Percentiles rank a stretch among this genome's conserved stretches.
These are phyloP conservation scores for Ogataea ganodermae DNA, from an alignment of 805 yeast species.

Conservation along the genomic window DNA sequence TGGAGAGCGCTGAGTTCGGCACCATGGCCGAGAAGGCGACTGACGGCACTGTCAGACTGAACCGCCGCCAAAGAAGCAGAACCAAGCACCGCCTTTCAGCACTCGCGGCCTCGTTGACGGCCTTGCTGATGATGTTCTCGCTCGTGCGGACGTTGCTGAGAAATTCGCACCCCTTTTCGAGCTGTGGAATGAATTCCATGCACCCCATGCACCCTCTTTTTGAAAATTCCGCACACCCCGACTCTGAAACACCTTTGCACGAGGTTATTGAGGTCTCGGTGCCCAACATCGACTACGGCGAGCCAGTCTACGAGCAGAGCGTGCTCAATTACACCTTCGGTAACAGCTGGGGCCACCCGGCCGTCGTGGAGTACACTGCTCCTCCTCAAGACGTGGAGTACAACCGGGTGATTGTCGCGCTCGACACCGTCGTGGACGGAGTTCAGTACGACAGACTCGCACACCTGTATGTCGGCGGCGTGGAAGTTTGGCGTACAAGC, in stretches of 20 bases:
- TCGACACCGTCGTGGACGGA: conserved; percentile 56
- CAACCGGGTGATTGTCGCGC: conserved; percentile 54
- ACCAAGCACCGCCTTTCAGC: too few relatives aligned
- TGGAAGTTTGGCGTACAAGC: conserved; percentile 80
- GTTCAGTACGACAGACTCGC: conserved; percentile 68
- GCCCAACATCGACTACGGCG: conserved; percentile 33
- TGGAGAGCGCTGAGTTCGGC: background rate
- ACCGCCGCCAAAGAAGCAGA: too few relatives aligned
- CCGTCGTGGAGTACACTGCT: conserved; percentile 41
- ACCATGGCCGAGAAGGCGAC: too few relatives aligned
- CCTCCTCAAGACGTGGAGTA: conserved; percentile 47
- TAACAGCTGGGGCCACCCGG: conserved; percentile 62
- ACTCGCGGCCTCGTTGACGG: background rate
- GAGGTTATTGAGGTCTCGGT: conserved; percentile 37
- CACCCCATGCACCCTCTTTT: background rate
- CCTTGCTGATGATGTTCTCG: background rate
- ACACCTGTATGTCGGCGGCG: conserved; percentile 60
- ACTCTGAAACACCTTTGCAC: conserved; percentile 10
- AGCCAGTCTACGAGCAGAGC: conserved; percentile 42
- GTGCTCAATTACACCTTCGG: conserved; percentile 54
- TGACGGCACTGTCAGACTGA: too few relatives aligned
- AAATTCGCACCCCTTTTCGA: background rate
- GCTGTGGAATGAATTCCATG: background rate
- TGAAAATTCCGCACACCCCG: background rate
- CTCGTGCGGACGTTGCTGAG: background rate